phyloP scores from a whole-genome alignment of 495 filamentous ascomycete genomes.

The Annulohypoxylon maeteangense region DNA sequence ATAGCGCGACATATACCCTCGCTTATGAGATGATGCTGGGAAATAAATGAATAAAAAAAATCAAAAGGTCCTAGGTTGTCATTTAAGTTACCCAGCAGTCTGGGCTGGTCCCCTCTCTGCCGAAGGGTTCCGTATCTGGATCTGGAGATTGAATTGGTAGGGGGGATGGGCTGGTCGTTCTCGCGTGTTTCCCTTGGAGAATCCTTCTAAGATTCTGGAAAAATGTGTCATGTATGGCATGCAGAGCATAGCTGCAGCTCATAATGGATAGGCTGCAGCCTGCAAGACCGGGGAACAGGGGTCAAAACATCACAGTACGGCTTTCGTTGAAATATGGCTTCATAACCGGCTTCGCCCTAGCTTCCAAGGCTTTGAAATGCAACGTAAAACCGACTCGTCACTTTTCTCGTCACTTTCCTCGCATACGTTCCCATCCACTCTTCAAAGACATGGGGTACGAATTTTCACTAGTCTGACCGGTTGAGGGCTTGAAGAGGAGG shows the following conservation, averaged over 20 bases:
- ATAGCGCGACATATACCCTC: constrained; percentile 20
- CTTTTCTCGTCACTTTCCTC: too few relatives aligned
- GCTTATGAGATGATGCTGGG: constrained; percentile 12
- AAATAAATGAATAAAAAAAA: constrained; percentile 15
- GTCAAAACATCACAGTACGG: constrained; percentile 27
- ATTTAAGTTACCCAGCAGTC: constrained; percentile 43
- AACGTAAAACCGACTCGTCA: constrained; percentile 40
- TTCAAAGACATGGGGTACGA: constrained; percentile 15
- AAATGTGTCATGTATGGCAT: constrained; percentile 43
- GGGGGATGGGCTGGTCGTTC: constrained; percentile 22
- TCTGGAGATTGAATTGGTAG: constrained; percentile 44
- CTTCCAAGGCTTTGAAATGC: constrained; percentile 29
- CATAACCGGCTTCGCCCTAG: constrained; percentile 29
- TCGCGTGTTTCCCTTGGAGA: constrained; percentile 41
- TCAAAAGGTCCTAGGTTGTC: constrained; percentile 24
- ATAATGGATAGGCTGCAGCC: constrained; percentile 41
- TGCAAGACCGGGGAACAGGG: constrained; percentile 44
- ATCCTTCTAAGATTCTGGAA: constrained; percentile 41
- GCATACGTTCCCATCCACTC: constrained; percentile 20
- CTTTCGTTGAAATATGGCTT: constrained; percentile 32
- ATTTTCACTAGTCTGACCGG: constrained; percentile 26
- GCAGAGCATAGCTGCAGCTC: constrained; percentile 46
- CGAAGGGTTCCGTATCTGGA: constrained; percentile 45
- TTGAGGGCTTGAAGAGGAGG: constrained; percentile 20
- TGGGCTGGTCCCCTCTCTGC: constrained; percentile 40